phyloP scores from a whole-genome alignment of 768 basidiomycete species.

The Tubosaeta sp. region DNA sequence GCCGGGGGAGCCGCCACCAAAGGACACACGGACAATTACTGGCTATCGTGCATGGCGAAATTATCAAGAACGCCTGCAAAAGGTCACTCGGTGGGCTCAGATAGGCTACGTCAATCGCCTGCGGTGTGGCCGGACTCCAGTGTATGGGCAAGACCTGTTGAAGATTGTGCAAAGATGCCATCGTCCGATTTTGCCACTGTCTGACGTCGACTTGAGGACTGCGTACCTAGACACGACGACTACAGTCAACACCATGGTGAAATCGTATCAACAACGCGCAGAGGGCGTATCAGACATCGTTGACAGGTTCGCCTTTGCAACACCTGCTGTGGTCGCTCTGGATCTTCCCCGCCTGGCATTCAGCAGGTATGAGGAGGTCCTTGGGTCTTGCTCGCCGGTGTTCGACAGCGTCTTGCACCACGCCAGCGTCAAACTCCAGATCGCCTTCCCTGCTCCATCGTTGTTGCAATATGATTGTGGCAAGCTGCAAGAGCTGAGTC shows the following conservation, averaged over 20 bases:
- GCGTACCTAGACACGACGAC: conserved; percentile 42
- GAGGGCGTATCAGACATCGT: conserved; percentile 49
- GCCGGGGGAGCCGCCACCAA: conserved; percentile 62
- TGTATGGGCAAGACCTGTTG: conserved; percentile 46
- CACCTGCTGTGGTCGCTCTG: conserved; percentile 70
- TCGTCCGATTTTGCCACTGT: conserved; percentile 49
- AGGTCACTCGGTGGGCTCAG: conserved; percentile 61
- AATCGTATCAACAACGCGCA: conserved; percentile 60
- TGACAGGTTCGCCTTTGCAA: conserved; percentile 74
- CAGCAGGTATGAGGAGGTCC: conserved; percentile 34
- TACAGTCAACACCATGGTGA: conserved; percentile 46
- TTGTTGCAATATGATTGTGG: conserved; percentile 95
- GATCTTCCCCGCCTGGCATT: conserved; percentile 69
- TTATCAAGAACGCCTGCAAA: conserved; percentile 45
- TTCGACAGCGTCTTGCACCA: conserved; percentile 73
- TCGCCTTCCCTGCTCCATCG: conserved; percentile 89
- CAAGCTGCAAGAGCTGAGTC: conserved; percentile 83
- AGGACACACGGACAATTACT: conserved; percentile 68
- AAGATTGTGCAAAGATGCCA: conserved; percentile 34
- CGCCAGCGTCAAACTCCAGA: conserved; percentile 77
- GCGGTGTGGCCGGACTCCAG: conserved; percentile 52
- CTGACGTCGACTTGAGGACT: conserved; percentile 36
- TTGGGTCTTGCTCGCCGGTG: conserved; percentile 31
- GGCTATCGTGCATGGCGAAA: conserved; percentile 60
- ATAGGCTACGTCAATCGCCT: conserved; percentile 69